A percentile compares a stretch with the other conserved stretches of the same genome.
Conservation (phyloP, 1,284 basidiomycete genomes). For the Anthracocystis walkeri region DNA sequence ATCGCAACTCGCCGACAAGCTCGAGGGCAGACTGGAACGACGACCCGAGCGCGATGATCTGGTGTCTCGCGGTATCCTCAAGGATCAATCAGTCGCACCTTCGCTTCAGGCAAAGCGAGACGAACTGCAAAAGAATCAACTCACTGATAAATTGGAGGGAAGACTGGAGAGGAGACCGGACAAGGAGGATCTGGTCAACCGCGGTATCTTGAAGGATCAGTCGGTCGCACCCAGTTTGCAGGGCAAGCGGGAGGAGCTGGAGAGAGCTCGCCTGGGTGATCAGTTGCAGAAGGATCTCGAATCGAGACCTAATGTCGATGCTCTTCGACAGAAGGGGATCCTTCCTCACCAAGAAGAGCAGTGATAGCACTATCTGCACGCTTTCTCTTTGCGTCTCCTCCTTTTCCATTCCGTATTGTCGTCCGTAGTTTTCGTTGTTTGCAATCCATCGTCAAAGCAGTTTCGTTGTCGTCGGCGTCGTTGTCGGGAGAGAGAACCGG, state of each 20-base stretch:
- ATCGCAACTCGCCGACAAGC: slow-evolving; percentile 51
- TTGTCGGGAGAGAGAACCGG: background rate
- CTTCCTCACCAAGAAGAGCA: slow-evolving; percentile 68
- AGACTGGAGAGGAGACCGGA: slow-evolving; percentile 51
- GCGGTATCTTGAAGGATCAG: slow-evolving; percentile 72
- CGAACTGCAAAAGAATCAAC: slow-evolving; percentile 71
- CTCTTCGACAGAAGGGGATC: slow-evolving; percentile 80
- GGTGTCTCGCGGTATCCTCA: slow-evolving; percentile 54
- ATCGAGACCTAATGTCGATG: slow-evolving; percentile 77
- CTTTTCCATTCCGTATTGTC: background rate
- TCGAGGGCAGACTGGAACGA: slow-evolving; percentile 54
- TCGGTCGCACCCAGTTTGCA: slow-evolving; percentile 77
- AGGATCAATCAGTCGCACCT: slow-evolving; percentile 79
- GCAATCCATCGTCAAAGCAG: slow-evolving; percentile 5
- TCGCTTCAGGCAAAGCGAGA: slow-evolving; percentile 77
- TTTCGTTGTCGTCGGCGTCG: background rate
- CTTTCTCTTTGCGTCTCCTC: background rate
- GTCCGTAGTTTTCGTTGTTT: background rate
- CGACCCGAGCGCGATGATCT: slow-evolving; percentile 58
- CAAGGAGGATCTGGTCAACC: slow-evolving; percentile 43
- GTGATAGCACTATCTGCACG: background rate
- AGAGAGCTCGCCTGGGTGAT: slow-evolving; percentile 66
- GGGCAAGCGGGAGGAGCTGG: slow-evolving; percentile 76
- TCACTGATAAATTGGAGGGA: slow-evolving; percentile 50
- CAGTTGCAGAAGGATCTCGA: slow-evolving; percentile 78